phyloP scores from a whole-genome alignment of 2,329 filamentous ascomycete genomes.

The Neoarthrinium moseri region DNA sequence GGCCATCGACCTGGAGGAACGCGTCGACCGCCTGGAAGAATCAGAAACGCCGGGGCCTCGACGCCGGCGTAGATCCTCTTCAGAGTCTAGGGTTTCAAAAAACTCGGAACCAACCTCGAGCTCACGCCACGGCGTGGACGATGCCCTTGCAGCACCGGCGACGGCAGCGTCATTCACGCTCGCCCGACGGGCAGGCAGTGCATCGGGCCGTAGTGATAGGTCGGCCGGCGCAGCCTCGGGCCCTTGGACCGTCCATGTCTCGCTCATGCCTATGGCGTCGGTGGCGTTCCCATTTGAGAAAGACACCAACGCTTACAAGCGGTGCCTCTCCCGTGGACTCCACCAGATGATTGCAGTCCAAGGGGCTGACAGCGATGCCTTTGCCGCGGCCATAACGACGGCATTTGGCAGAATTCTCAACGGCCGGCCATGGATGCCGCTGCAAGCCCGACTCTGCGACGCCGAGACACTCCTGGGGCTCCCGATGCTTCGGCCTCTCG shows the following conservation, averaged over 20 bases:
- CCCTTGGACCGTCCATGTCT: slow-evolving; percentile 59
- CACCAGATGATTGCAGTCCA: slow-evolving; percentile 56
- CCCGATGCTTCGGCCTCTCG: slow-evolving; percentile 58
- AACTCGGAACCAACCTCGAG: not conserved
- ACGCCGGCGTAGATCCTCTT: slow-evolving; percentile 23
- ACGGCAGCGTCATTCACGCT: not conserved
- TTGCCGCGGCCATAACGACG: slow-evolving; percentile 45
- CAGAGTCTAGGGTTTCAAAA: slow-evolving; percentile 25
- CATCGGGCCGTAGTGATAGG: not conserved
- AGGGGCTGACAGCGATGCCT: slow-evolving; percentile 47
- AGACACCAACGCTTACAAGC: slow-evolving; percentile 60
- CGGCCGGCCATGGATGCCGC: slow-evolving; percentile 53
- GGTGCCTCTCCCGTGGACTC: slow-evolving; percentile 58
- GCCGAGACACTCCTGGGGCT: slow-evolving; percentile 52
- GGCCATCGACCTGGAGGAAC: slow-evolving; percentile 52
- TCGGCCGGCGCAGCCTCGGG: slow-evolving; percentile 6
- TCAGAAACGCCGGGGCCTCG: slow-evolving; percentile 26
- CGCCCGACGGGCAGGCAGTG: not conserved
- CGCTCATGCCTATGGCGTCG: slow-evolving; percentile 51
- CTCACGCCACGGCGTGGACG: not conserved
- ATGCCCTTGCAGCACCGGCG: not conserved
- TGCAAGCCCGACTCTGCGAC: slow-evolving; percentile 59
- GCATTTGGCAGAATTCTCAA: slow-evolving; percentile 50
- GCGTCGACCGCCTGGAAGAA: slow-evolving; percentile 49
- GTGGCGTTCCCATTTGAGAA: slow-evolving; percentile 62